Conservation (phyloP, 169 alveolate genomes). For the Cryptosporidium tyzzeri region DNA sequence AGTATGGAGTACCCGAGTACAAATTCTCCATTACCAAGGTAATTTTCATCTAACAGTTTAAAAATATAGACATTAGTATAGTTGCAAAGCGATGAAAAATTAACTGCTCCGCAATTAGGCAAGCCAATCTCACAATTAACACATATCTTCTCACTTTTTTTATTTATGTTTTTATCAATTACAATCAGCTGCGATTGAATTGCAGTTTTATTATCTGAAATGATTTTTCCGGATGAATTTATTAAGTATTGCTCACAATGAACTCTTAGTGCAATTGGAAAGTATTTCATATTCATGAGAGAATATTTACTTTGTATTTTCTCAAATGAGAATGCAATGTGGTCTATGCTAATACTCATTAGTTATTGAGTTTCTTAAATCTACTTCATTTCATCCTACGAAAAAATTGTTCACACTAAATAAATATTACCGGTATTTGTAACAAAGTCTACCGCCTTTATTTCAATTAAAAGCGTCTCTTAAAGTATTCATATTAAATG, state of each 20-base stretch:
- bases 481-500: not conserved
- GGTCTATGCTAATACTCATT: constrained; percentile 8
- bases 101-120: not conserved
- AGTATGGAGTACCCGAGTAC: constrained; percentile 49
- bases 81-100: constrained; percentile 44
- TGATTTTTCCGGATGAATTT: constrained; percentile 19
- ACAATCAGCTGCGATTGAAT: constrained; percentile 3
- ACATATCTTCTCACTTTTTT: not conserved
- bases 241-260: constrained; percentile 46
- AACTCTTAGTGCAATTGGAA: constrained; percentile 41
- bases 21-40: not conserved
- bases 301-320: not conserved
- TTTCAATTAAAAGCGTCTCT: constrained; percentile 3
- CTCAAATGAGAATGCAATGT: constrained; percentile 20
- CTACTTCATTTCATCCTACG: not conserved
- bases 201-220: constrained; percentile 5
- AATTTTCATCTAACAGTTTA: constrained; percentile 35
- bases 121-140: not conserved
- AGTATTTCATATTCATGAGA: not conserved
- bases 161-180: not conserved
- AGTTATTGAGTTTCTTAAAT: not conserved
- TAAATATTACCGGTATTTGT: not conserved
- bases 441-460: not conserved
- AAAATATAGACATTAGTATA: constrained; percentile 21
- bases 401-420: not conserved